phyloP scores from a whole-genome alignment of 1,284 basidiomycete genomes.

The Xerocomus minutiporus region DNA sequence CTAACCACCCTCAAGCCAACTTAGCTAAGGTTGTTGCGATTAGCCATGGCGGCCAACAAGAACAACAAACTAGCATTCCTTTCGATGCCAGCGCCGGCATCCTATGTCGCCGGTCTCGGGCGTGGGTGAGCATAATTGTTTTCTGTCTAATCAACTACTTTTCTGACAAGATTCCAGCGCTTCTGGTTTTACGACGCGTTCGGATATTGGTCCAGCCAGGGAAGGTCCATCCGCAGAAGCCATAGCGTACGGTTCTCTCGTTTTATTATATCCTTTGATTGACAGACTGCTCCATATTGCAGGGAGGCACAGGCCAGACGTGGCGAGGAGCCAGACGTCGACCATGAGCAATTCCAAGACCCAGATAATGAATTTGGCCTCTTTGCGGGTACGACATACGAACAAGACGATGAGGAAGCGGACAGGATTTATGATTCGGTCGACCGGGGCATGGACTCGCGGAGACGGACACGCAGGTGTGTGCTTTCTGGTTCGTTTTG shows the following conservation, averaged over 20 bases:
- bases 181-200: constrained; percentile 96
- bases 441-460: constrained; percentile 86
- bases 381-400: constrained; percentile 94
- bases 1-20: too few species aligned
- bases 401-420: constrained; percentile 96
- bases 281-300: not conserved
- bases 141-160: not conserved
- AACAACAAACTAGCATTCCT: constrained; percentile 74
- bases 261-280: not conserved
- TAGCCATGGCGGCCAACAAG: constrained; percentile 45
- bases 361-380: constrained; percentile 97
- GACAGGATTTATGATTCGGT: constrained; percentile 92
- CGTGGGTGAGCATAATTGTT: constrained; percentile 61
- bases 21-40: not conserved
- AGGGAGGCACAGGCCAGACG: constrained; percentile 73
- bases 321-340: constrained; percentile 82
- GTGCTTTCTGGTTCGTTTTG: constrained; percentile 34
- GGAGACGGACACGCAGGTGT: constrained; percentile 75
- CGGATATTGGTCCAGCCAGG: constrained; percentile 97
- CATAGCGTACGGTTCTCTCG: constrained; percentile 57
- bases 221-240: constrained; percentile 89
- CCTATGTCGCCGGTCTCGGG: constrained; percentile 94
- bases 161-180: constrained; percentile 50
- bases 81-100: constrained; percentile 86
- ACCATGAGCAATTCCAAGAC: constrained; percentile 90